phyloP scores from a whole-genome alignment of 2,329 filamentous ascomycete genomes.

The Aplosporella prunicola region DNA sequence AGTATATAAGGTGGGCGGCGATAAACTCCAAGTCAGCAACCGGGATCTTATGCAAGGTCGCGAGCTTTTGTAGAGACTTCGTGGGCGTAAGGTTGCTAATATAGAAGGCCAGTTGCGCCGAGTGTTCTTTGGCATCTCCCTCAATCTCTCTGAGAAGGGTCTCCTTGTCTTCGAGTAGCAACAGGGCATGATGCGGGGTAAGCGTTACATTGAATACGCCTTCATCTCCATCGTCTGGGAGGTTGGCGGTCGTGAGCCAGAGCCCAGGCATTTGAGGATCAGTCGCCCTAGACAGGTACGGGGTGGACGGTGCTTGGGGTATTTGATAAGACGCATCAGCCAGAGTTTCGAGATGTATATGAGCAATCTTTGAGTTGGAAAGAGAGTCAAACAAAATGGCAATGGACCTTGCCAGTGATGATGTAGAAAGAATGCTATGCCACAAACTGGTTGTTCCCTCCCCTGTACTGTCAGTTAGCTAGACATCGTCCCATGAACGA shows the following conservation, averaged over 20 bases:
- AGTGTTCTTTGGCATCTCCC: slow-evolving; percentile 64
- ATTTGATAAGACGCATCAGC: slow-evolving; percentile 55
- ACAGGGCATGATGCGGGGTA: slow-evolving; percentile 76
- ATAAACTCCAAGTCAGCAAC: slow-evolving; percentile 76
- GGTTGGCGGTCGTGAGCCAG: slow-evolving; percentile 81
- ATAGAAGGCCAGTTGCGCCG: slow-evolving; percentile 66
- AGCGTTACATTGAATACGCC: slow-evolving; percentile 37
- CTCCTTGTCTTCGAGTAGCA: slow-evolving; percentile 75
- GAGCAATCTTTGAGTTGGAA: slow-evolving; percentile 76
- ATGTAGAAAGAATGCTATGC: slow-evolving; percentile 60
- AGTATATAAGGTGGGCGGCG: slow-evolving; percentile 89
- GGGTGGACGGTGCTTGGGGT: slow-evolving; percentile 54
- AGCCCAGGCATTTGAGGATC: slow-evolving; percentile 64
- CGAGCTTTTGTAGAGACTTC: slow-evolving; percentile 62
- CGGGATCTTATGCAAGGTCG: slow-evolving; percentile 61
- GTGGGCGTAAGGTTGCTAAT: slow-evolving; percentile 51
- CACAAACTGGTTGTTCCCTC: slow-evolving; percentile 58
- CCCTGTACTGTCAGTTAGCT: slow-evolving; percentile 14
- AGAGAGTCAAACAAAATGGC: slow-evolving; percentile 74
- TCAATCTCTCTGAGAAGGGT: slow-evolving; percentile 62
- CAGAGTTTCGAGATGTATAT: slow-evolving; percentile 60
- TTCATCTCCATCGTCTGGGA: slow-evolving; percentile 57
- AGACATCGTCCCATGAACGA: too few relatives aligned
- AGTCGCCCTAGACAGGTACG: slow-evolving; percentile 60
- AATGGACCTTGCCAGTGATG: slow-evolving; percentile 72